Conservation (phyloP, 1,284 basidiomycete species). For the Microbotryum lychnidis-dioicae region DNA sequence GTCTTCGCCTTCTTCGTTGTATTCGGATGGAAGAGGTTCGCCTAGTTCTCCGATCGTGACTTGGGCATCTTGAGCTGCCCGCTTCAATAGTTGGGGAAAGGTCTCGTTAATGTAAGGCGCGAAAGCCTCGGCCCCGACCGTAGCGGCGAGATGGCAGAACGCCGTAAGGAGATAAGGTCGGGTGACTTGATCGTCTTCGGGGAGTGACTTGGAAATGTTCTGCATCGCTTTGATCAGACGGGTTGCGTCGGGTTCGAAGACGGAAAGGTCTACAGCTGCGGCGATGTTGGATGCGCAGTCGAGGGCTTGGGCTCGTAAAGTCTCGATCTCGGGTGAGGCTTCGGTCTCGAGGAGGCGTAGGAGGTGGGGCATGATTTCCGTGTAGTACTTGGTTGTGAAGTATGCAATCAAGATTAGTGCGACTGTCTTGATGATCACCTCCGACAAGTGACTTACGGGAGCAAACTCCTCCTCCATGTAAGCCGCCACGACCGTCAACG, state of each 20-base stretch:
- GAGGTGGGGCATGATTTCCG: conserved; percentile 7
- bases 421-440: background rate
- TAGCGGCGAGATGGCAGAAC: conserved; percentile 1
- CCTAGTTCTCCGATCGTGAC: background rate
- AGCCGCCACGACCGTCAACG: conserved; percentile 3
- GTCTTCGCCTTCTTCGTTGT: conserved; percentile 9
- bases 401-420: background rate
- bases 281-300: conserved; percentile 10
- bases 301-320: conserved; percentile 8
- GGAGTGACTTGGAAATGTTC: background rate
- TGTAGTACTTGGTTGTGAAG: conserved; percentile 4
- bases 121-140: conserved; percentile 8
- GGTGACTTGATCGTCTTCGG: conserved; percentile 4
- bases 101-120: conserved; percentile 8
- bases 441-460: background rate
- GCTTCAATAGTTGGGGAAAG: conserved; percentile 2
- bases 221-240: conserved; percentile 7
- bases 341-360: conserved; percentile 7
- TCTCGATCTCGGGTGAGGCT: background rate
- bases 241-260: conserved; percentile 2
- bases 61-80: background rate
- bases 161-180: conserved; percentile 1
- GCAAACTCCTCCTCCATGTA: conserved; percentile 5
- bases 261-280: conserved; percentile 6
- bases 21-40: background rate